Conservation (phyloP, 345 rosid genomes). For the Isatis tinctoria region DNA sequence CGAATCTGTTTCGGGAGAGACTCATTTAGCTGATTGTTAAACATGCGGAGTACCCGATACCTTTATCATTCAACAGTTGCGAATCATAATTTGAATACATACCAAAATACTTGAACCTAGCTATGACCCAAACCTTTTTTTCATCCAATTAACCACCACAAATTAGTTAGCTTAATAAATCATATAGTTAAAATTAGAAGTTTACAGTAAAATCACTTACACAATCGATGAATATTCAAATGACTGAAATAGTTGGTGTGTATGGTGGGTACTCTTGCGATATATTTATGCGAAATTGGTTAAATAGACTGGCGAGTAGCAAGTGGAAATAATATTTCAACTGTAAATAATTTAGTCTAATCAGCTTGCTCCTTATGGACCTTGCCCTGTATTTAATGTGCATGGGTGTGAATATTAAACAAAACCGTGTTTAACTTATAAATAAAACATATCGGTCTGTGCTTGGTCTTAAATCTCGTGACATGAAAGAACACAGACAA, state of each 20-base stretch:
- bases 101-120: too few relatives aligned
- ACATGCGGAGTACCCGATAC: too few relatives aligned
- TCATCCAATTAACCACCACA: background rate
- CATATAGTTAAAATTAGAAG: background rate
- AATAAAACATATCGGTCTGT: slow-evolving; percentile 26
- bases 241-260: background rate
- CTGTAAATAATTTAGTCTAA: background rate
- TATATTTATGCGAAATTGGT: background rate
- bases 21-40: too few relatives aligned
- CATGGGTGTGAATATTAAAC: slow-evolving; percentile 20
- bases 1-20: too few relatives aligned
- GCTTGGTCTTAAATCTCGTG: slow-evolving; percentile 30
- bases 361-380: slow-evolving; percentile 9
- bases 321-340: slow-evolving; percentile 2
- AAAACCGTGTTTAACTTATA: slow-evolving; percentile 5
- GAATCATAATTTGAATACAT: too few relatives aligned
- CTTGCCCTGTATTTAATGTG: slow-evolving; percentile 23
- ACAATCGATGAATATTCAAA: background rate
- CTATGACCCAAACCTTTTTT: too few relatives aligned
- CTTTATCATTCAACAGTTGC: too few relatives aligned
- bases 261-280: slow-evolving; percentile 4
- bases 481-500: slow-evolving; percentile 33
- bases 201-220: background rate
- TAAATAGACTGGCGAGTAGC: slow-evolving; percentile 1
- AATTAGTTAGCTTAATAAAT: too few relatives aligned